Conservation (phyloP, 2,329 filamentous ascomycete genomes). For the Pseudocercospora pini-densiflorae region DNA sequence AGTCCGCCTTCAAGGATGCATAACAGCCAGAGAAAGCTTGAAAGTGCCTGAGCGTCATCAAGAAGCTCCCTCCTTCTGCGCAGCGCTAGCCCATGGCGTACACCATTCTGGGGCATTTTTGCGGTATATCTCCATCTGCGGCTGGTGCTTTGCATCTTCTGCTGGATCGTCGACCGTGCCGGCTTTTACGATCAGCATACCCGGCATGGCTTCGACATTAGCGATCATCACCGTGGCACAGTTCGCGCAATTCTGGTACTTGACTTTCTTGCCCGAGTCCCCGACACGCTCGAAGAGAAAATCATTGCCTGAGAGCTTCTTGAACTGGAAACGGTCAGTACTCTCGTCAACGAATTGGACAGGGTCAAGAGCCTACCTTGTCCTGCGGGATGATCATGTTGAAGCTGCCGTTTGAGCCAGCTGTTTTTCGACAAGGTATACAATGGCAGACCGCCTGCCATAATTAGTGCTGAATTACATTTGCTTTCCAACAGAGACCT, state of each 20-base stretch:
- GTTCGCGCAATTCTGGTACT: conserved; percentile 37
- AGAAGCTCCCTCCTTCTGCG: conserved; percentile 33
- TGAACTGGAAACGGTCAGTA: conserved; percentile 31
- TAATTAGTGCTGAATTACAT: neutral
- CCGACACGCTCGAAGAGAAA: conserved; percentile 34
- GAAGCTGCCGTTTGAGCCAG: conserved; percentile 37
- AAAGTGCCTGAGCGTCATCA: neutral
- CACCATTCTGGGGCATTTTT: conserved; percentile 39
- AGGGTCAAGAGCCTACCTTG: conserved; percentile 23
- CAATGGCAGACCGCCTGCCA: conserved; percentile 37
- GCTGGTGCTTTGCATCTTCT: conserved; percentile 29
- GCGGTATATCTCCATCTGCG: conserved; percentile 38
- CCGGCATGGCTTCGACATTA: conserved; percentile 31
- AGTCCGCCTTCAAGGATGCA: neutral
- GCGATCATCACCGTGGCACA: conserved; percentile 39
- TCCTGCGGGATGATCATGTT: conserved; percentile 36
- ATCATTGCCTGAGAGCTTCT: conserved; percentile 35
- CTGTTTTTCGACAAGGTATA: conserved; percentile 39
- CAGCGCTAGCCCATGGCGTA: conserved; percentile 27
- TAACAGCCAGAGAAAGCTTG: neutral
- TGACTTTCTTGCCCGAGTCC: conserved; percentile 39
- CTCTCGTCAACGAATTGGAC: neutral
- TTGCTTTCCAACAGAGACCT: conserved; percentile 11
- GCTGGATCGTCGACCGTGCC: conserved; percentile 39
- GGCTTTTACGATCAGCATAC: conserved; percentile 37